Percentiles rank a stretch among this genome's conserved stretches.
Conservation (phyloP, 352 stramenopile genomes). For the Phytophthora aleatoria region DNA sequence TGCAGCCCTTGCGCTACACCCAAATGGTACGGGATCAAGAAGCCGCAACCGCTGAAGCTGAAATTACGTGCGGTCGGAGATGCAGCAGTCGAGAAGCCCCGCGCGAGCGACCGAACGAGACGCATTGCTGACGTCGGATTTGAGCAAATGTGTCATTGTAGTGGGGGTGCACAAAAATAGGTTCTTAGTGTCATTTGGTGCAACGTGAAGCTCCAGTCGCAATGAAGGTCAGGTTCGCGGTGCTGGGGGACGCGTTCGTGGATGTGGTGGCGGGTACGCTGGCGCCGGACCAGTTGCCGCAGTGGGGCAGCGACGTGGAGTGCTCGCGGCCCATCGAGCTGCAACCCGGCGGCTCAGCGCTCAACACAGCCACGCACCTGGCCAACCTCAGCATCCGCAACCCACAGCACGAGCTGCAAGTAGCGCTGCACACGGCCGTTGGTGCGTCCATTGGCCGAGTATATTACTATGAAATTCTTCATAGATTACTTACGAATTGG, state of each 20-base stretch:
- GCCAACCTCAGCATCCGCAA: slow-evolving; percentile 51
- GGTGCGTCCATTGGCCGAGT: slow-evolving; percentile 25
- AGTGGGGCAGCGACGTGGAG: slow-evolving; percentile 81
- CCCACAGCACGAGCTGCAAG: slow-evolving; percentile 30
- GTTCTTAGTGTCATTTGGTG: neutral
- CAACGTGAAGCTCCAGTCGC: neutral
- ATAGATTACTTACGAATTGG: neutral
- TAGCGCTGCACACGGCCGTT: slow-evolving; percentile 67
- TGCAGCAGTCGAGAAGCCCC: slow-evolving; percentile 12
- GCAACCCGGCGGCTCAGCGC: slow-evolving; percentile 78
- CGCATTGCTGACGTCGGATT: neutral
- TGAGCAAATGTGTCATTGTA: neutral
- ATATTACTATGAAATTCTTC: neutral
- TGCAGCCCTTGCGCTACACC: slow-evolving; percentile 67
- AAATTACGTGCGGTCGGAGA: slow-evolving; percentile 48
- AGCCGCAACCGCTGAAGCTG: slow-evolving; percentile 80
- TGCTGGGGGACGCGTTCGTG: slow-evolving; percentile 76
- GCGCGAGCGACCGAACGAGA: neutral
- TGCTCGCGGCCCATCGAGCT: slow-evolving; percentile 70
- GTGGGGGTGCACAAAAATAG: neutral
- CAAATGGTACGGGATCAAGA: slow-evolving; percentile 83
- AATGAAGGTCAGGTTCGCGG: slow-evolving; percentile 54
- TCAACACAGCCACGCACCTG: slow-evolving; percentile 86
- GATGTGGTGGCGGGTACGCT: slow-evolving; percentile 81
- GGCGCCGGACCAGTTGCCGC: slow-evolving; percentile 63